These are phyloP conservation scores for Trichoderma reesei DNA, from an alignment of 495 filamentous ascomycete genomes.

Conservation along the genomic window DNA sequence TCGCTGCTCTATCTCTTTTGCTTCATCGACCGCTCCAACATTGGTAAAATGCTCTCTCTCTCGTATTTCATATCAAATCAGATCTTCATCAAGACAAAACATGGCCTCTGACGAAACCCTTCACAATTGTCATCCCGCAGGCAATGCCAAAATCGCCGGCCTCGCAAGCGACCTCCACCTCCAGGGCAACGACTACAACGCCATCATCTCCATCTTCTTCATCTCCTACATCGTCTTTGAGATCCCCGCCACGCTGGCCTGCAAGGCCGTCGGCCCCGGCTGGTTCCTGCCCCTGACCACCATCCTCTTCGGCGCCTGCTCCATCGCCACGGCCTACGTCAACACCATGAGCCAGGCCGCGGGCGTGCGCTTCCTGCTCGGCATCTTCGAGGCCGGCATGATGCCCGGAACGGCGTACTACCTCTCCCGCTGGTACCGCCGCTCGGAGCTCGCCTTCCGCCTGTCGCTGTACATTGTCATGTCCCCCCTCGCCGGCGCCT, in stretches of 20 bases:
- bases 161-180: slow-evolving; percentile 48
- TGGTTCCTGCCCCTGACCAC: slow-evolving; percentile 46
- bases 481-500: slow-evolving; percentile 65
- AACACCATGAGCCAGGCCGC: slow-evolving; percentile 26
- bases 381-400: slow-evolving; percentile 59
- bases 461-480: slow-evolving; percentile 74
- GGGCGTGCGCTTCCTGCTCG: slow-evolving; percentile 46
- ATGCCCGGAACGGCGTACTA: slow-evolving; percentile 68
- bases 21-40: slow-evolving; percentile 42
- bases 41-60: no score
- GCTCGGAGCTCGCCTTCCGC: slow-evolving; percentile 59
- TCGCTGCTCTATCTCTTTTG: slow-evolving; percentile 36
- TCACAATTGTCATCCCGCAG: slow-evolving; percentile 22
- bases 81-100: no score
- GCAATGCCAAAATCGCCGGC: slow-evolving; percentile 38
- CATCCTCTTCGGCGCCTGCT: slow-evolving; percentile 23
- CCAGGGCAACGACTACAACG: slow-evolving; percentile 55
- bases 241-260: slow-evolving; percentile 57
- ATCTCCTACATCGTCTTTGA: slow-evolving; percentile 67
- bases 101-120: no score
- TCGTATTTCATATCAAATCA: no score
- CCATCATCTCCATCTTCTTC: slow-evolving; percentile 47
- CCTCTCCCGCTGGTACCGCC: slow-evolving; percentile 59
- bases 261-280: slow-evolving; percentile 46
- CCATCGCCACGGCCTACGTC: slow-evolving; percentile 42